Evolutionary conservation across 768 basidiomycete genomes (phyloP).

Genomic region (Dioszegia aurantiaca): DNA sequence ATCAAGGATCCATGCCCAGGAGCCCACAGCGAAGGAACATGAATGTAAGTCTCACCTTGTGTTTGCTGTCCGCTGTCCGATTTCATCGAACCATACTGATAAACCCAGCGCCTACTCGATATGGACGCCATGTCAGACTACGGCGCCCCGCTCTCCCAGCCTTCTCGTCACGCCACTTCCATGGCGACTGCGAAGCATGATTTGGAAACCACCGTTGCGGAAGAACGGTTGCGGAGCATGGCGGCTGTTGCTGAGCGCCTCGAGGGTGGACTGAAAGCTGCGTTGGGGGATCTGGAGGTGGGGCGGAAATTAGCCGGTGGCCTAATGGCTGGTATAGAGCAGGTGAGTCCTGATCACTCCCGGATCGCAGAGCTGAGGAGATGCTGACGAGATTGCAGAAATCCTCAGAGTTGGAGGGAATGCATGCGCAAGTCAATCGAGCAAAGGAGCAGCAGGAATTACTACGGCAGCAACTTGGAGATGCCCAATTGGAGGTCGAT

Average conservation of each 20-base stretch:
- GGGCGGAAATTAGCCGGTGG: constrained; percentile 19
- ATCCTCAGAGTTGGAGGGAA: constrained; percentile 63
- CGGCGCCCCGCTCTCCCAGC: background rate
- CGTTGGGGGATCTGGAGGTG: constrained; percentile 22
- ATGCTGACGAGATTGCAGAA: constrained; percentile 56
- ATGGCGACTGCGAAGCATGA: constrained; percentile 18
- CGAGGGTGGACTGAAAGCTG: constrained; percentile 27
- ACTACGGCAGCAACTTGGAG: constrained; percentile 70
- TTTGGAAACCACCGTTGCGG: constrained; percentile 29
- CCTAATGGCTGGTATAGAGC: constrained; percentile 10
- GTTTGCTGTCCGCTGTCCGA: background rate
- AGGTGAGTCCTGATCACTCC: constrained; percentile 17
- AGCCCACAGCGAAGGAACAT: constrained; percentile 52
- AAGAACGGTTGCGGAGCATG: constrained; percentile 32
- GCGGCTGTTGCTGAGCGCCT: constrained; percentile 30
- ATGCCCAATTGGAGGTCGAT: constrained; percentile 81
- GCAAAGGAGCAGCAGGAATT: constrained; percentile 72
- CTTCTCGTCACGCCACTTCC: background rate
- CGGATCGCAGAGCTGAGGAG: background rate
- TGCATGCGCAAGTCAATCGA: constrained; percentile 61
- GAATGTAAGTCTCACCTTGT: constrained; percentile 35
- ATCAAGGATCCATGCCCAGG: constrained; percentile 36
- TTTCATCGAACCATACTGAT: constrained; percentile 11
- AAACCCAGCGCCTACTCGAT: constrained; percentile 41
- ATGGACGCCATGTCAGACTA: constrained; percentile 22